phyloP scores from a whole-genome alignment of 202 grass and related monocot genomes.

The Brachypodium distachyon region DNA sequence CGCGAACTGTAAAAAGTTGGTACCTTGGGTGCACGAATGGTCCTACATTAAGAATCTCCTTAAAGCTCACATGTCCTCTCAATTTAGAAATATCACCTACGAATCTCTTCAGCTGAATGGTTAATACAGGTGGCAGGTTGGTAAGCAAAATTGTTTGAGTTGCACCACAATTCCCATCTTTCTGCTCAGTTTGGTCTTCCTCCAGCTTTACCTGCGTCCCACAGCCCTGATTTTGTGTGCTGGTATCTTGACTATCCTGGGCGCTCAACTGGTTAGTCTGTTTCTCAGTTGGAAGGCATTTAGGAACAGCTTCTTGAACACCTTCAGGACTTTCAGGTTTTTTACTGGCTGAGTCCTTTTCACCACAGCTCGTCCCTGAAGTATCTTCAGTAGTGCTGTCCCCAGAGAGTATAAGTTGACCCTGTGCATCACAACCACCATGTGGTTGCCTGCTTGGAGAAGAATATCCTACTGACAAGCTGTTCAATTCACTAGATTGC shows the following conservation, averaged over 20 bases:
- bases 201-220: not conserved
- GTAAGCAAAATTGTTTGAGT: conserved; percentile 33
- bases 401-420: not conserved
- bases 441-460: conserved; percentile 8
- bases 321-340: conserved; percentile 19
- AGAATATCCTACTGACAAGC: not conserved
- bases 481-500: conserved; percentile 7
- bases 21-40: conserved; percentile 61
- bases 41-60: conserved; percentile 59
- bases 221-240: not conserved
- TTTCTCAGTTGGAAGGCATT: conserved; percentile 9
- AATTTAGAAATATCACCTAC: conserved; percentile 11
- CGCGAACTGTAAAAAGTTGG: not conserved
- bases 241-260: conserved; percentile 9
- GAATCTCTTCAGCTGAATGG: conserved; percentile 45
- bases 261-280: not conserved
- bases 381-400: not conserved
- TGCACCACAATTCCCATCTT: conserved; percentile 21
- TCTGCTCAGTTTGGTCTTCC: conserved; percentile 10
- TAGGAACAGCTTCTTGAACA: conserved; percentile 12
- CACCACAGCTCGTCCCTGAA: not conserved
- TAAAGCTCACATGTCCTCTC: conserved; percentile 52
- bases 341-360: not conserved
- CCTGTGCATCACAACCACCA: not conserved
- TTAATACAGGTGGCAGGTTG: conserved; percentile 50